Evolutionary conservation across 1,284 basidiomycete genomes (phyloP).

Genomic region (Vanrija sp.): DNA sequence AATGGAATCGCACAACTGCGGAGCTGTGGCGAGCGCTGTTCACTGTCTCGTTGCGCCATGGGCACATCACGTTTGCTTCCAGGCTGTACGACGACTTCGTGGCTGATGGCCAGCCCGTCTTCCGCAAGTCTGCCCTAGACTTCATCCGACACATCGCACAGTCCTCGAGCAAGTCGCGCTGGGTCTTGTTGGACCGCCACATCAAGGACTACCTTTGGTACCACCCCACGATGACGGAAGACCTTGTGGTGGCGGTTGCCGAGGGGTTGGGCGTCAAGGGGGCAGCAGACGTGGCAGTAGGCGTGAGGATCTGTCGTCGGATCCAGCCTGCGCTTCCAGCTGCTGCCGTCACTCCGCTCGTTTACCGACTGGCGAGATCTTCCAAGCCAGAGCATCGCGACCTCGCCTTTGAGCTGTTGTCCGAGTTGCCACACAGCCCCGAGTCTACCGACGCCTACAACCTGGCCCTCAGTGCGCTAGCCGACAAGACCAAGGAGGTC

Average conservation of each 20-base stretch:
- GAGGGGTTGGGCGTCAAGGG: constrained; percentile 21
- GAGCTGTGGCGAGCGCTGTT: constrained; percentile 26
- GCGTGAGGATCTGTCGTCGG: constrained; percentile 21
- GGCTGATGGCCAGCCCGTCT: constrained; percentile 26
- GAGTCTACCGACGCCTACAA: constrained; percentile 9
- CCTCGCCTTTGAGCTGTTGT: constrained; percentile 10
- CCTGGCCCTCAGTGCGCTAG: constrained; percentile 17
- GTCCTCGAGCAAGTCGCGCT: constrained; percentile 19
- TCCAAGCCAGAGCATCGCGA: constrained; percentile 6
- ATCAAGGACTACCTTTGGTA: constrained; percentile 36
- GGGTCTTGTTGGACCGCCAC: constrained; percentile 38
- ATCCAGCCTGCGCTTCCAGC: constrained; percentile 10
- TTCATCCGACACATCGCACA: constrained; percentile 27
- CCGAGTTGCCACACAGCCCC: constrained; percentile 1
- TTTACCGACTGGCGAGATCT: constrained; percentile 19
- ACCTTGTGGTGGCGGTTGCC: constrained; percentile 25
- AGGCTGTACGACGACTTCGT: constrained; percentile 36
- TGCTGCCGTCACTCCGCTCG: constrained; percentile 9
- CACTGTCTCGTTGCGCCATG: neutral
- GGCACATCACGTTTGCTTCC: constrained; percentile 35
- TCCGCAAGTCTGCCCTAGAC: constrained; percentile 14
- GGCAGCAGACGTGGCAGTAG: constrained; percentile 26
- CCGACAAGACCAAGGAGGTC: constrained; percentile 5
- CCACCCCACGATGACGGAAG: constrained; percentile 4
- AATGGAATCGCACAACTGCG: neutral